Conservation (phyloP, 768 basidiomycete genomes). For the Leccinum incarnatum region DNA sequence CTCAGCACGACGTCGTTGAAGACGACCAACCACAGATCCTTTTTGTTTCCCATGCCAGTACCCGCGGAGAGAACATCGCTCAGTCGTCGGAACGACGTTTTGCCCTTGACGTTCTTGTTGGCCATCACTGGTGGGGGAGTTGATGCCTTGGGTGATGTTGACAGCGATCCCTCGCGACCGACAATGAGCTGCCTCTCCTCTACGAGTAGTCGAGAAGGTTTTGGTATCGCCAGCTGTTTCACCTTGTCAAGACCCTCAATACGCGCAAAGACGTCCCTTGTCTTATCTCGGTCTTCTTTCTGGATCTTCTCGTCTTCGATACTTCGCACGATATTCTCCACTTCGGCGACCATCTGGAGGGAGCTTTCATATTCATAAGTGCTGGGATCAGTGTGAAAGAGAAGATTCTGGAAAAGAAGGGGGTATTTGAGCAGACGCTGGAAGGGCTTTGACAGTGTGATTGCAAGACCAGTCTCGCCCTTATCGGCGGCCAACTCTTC, state of each 20-base stretch:
- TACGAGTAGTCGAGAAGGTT: conserved; percentile 82
- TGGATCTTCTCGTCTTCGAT: conserved; percentile 99
- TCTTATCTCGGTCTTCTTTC: conserved; percentile 94
- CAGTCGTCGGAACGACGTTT: conserved; percentile 84
- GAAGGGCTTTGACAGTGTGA: conserved; percentile 95
- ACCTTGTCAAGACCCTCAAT: conserved; percentile 96
- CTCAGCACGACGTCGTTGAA: conserved; percentile 95
- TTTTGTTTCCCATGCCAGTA: conserved; percentile 60
- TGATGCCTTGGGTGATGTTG: conserved; percentile 24
- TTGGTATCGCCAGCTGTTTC: conserved; percentile 87
- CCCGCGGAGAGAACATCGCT: conserved; percentile 79
- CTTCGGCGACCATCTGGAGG: conserved; percentile 93
- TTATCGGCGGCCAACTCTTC: conserved; percentile 80
- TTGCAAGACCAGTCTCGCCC: conserved; percentile 92
- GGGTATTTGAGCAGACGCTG: conserved; percentile 97
- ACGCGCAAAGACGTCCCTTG: conserved; percentile 90
- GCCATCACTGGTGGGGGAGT: conserved; percentile 37
- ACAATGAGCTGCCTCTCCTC: conserved; percentile 65
- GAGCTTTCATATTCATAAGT: conserved; percentile 98
- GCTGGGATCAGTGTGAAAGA: conserved; percentile 96
- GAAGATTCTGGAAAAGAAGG: conserved; percentile 93
- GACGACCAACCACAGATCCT: conserved; percentile 90
- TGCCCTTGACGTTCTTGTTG: conserved; percentile 66
- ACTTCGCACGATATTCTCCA: conserved; percentile 92
- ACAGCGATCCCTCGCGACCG: conserved; percentile 27